These are phyloP conservation scores for Epichloe scottii DNA, from an alignment of 2,329 filamentous ascomycete genomes.

Conservation along the genomic window DNA sequence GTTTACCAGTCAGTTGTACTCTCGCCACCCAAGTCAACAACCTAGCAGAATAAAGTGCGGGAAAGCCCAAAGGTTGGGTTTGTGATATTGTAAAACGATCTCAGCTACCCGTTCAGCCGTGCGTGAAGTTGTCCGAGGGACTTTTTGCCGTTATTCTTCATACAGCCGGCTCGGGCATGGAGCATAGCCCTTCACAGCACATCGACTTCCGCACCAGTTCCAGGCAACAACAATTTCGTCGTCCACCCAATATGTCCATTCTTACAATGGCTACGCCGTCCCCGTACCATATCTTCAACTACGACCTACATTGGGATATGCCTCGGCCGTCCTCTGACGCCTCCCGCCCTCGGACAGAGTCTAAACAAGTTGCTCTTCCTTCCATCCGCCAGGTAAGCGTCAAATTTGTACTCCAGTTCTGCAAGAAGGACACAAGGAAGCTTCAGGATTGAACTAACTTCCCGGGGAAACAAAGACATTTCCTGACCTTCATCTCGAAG, in stretches of 20 bases:
- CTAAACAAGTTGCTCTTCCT: slow-evolving; percentile 32
- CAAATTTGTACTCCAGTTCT: not conserved
- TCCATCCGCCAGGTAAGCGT: slow-evolving; percentile 38
- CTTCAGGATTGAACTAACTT: not conserved
- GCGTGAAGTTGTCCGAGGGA: not conserved
- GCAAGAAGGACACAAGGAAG: not conserved
- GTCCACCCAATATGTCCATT: slow-evolving; percentile 34
- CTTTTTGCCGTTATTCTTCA: not conserved
- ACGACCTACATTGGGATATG: slow-evolving; percentile 28
- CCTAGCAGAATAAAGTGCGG: not conserved
- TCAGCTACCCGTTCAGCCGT: not conserved
- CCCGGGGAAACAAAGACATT: slow-evolving; percentile 25
- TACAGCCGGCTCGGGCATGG: slow-evolving; percentile 21
- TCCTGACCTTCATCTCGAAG: slow-evolving; percentile 29
- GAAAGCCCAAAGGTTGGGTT: not conserved
- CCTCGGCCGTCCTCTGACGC: slow-evolving; percentile 20
- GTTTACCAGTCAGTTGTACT: not conserved
- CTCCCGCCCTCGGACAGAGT: slow-evolving; percentile 23
- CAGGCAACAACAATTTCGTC: slow-evolving; percentile 13
- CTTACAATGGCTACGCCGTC: slow-evolving; percentile 33
- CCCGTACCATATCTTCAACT: slow-evolving; percentile 27
- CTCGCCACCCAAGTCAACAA: not conserved
- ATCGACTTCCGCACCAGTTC: slow-evolving; percentile 16
- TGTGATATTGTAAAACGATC: not conserved
- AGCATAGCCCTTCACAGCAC: slow-evolving; percentile 26